phyloP scores from a whole-genome alignment of 139 green algal genomes.

The Tetradesmus obliquus region DNA sequence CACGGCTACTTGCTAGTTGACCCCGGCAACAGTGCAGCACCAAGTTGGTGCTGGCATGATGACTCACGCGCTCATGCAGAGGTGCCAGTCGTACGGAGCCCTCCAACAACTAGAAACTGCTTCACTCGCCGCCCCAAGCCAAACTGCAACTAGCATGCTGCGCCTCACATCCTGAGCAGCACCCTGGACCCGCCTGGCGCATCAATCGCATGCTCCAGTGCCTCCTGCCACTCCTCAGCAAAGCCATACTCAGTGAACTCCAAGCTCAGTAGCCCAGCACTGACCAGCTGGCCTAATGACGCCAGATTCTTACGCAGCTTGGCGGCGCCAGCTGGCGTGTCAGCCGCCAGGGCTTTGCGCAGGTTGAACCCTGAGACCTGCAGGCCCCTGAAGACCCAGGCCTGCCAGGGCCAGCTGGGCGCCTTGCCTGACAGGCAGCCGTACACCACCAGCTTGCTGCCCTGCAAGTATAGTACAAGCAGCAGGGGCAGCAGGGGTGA shows the following conservation, averaged over 20 bases:
- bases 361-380: constrained; percentile 69
- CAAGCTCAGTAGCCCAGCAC: constrained; percentile 74
- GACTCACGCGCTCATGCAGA: no score
- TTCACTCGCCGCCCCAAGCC: no score
- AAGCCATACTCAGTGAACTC: constrained; percentile 82
- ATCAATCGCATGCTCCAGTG: constrained; percentile 82
- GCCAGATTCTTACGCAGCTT: constrained; percentile 70
- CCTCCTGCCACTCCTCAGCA: constrained; percentile 79
- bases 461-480: constrained; percentile 42
- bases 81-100: no score
- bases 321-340: constrained; percentile 41
- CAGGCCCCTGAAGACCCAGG: constrained; percentile 77
- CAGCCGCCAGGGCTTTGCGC: constrained; percentile 37
- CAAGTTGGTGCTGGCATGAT: no score
- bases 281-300: constrained; percentile 80
- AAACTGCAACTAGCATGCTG: no score
- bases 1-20: no score
- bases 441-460: constrained; percentile 83
- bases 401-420: constrained; percentile 77
- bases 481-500: no score
- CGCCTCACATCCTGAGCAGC: constrained; percentile 56
- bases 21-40: no score
- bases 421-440: constrained; percentile 79
- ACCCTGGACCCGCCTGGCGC: constrained; percentile 76
- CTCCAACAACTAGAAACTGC: no score